Base-by-base conservation (phyloP, 805 yeast genomes). In the Torulaspora gathmanii region DNA sequence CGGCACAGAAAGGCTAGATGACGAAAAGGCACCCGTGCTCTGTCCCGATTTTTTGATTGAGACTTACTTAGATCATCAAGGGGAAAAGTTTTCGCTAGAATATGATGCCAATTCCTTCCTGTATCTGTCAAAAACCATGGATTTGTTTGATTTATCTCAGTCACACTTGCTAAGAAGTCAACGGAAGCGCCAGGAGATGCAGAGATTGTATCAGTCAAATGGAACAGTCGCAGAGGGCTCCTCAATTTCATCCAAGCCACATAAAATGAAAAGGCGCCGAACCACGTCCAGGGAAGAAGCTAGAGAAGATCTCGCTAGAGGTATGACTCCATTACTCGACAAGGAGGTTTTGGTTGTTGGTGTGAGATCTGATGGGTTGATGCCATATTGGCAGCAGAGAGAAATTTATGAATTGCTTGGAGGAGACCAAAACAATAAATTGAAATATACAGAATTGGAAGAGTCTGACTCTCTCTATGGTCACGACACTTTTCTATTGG, bases 31-130 rank as follows among this genome's bases (percentile, higher is more conserved):
- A 11, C 96, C 96, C 2, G 95, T 95, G 0, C 70, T 90, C 26
- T 90, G 97, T 64, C 95, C 97, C 0, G 97, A 90, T 60, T 90
- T 88, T 62, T 67, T 89, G 49, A 90, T 90, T 39, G 97, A 90
- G 64, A 90, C 96, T 0, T 90, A 90, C 56, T 71, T 90, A 56
- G 97, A 90, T 62, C 96, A 90, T 64, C 95, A 89, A 41, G 97
- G 97, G 7, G 95, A 86, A 62, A 90, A 90, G 71, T 89, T 90
- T 71, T 86, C 95, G 51, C 64, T 86, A 48, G 95, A 89, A 60
- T 89, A 85, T 65, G 97, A 89, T 64, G 85, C 97, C 28, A 89
- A 89, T 63, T 88, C 96, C 4, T 74, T 90, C 55, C 71, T 89
- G 40, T 89, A 90, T 63, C 79, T 90, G 10, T 84, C 90, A 49